Percentiles rank a stretch among this genome's conserved stretches.
These are phyloP conservation scores for Nannochloris sp. DNA, from an alignment of 139 green algal species.

Conservation along the genomic window DNA sequence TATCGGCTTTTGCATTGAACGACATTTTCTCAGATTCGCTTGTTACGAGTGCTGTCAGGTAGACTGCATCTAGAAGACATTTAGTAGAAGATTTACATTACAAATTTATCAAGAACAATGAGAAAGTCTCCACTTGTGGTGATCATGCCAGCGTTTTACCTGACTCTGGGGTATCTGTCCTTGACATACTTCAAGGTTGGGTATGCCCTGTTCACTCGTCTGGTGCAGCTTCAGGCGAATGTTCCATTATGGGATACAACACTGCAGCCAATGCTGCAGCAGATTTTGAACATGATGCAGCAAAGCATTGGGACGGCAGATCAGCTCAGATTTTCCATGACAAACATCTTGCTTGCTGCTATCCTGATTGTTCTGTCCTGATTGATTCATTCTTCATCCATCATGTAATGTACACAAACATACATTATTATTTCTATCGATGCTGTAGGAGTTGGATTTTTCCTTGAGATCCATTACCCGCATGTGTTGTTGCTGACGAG, in stretches of 20 bases:
- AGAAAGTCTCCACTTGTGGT: conserved; percentile 3
- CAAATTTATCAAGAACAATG: neutral
- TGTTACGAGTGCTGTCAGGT: no score
- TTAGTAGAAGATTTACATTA: no score
- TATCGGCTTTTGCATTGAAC: no score
- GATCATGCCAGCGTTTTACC: conserved; percentile 7
- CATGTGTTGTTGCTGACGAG: no score
- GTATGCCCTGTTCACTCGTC: conserved; percentile 3
- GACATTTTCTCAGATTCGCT: no score
- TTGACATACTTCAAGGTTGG: conserved; percentile 7
- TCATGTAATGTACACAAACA: no score
- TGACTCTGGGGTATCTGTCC: neutral
- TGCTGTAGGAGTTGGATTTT: no score
- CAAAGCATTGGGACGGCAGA: conserved; percentile 8
- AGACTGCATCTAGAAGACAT: no score
- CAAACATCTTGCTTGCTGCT: neutral
- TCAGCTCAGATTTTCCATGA: conserved; percentile 8
- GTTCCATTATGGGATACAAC: neutral
- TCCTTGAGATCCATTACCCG: no score
- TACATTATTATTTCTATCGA: no score
- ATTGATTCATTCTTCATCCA: neutral
- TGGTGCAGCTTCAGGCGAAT: neutral
- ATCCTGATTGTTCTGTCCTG: conserved; percentile 1
- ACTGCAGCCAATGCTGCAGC: conserved; percentile 3
- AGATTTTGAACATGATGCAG: conserved; percentile 3